A percentile compares a stretch with the other conserved stretches of the same genome.
These are phyloP conservation scores for Diaporthe ilicicola DNA, from an alignment of 2,329 filamentous ascomycete genomes.

Conservation along the genomic window DNA sequence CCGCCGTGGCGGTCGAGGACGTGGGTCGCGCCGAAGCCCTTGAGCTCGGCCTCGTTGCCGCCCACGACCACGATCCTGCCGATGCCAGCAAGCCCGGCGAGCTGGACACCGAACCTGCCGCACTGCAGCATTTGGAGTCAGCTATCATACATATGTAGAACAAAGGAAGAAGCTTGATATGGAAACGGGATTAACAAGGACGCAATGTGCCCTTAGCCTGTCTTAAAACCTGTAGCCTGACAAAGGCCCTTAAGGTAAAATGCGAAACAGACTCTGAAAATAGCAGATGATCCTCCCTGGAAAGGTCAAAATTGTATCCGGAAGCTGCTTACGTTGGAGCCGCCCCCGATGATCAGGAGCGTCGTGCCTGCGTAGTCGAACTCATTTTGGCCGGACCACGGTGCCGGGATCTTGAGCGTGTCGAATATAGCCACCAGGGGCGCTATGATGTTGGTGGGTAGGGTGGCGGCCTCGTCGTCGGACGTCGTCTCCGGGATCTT, in stretches of 20 bases:
- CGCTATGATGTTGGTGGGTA: slow-evolving; percentile 48
- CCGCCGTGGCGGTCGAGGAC: slow-evolving; percentile 49
- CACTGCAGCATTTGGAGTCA: too few species aligned
- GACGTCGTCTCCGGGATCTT: slow-evolving; percentile 45
- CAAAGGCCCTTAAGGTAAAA: too few species aligned
- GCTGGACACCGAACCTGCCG: slow-evolving; percentile 44
- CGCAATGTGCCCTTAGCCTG: too few species aligned
- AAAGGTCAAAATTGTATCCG: too few species aligned
- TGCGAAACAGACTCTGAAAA: too few species aligned
- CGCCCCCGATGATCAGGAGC: slow-evolving; percentile 47
- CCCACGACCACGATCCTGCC: slow-evolving; percentile 49
- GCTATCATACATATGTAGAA: too few species aligned
- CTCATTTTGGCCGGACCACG: slow-evolving; percentile 35
- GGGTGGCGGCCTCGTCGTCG: slow-evolving; percentile 47
- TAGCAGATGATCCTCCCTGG: too few species aligned
- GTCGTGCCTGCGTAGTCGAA: slow-evolving; percentile 39
- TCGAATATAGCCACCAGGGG: slow-evolving; percentile 46
- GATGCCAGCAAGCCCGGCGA: slow-evolving; percentile 46
- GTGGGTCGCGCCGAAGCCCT: slow-evolving; percentile 48
- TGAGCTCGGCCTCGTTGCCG: slow-evolving; percentile 43
- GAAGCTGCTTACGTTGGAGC: too few species aligned
- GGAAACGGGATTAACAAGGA: too few species aligned
- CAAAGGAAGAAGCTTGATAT: too few species aligned
- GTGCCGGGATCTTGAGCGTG: slow-evolving; percentile 40
- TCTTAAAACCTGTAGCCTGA: too few species aligned